Conservation (phyloP, 176 grass and related monocot species). For the Aegilops sharonensis region DNA sequence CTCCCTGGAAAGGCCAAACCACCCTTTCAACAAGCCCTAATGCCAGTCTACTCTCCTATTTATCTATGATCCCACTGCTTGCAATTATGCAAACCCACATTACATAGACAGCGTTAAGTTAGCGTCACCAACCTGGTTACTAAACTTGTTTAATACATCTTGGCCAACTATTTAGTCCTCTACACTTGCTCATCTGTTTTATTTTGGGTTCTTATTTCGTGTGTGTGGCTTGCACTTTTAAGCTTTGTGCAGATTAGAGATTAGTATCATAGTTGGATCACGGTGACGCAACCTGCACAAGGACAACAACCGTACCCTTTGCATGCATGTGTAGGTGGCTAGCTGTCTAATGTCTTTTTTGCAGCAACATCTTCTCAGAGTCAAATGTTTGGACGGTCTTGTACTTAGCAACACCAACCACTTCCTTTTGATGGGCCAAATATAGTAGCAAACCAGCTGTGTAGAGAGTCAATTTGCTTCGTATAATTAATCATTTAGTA, state of each 20-base stretch:
- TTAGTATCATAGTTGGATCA: not conserved
- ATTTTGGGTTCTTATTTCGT: not conserved
- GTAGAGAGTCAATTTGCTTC: not conserved
- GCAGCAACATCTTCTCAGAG: not conserved
- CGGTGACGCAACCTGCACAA: not conserved
- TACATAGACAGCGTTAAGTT: not conserved
- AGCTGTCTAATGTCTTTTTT: too few species aligned
- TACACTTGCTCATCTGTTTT: not conserved
- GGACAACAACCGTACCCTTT: not conserved
- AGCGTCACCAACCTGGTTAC: not conserved
- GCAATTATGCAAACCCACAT: not conserved
- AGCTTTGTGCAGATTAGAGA: too few species aligned
- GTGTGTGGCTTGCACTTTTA: too few species aligned
- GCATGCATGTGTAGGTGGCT: not conserved
- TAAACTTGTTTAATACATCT: not conserved
- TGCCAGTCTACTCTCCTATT: not conserved
- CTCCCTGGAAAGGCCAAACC: not conserved
- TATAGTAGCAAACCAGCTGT: not conserved
- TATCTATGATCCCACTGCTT: not conserved
- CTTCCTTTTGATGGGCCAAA: not conserved
- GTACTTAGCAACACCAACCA: not conserved
- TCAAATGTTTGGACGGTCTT: not conserved
- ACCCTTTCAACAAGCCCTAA: slow-evolving; percentile 16
- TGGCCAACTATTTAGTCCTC: not conserved
- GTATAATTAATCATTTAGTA: not conserved